These are phyloP conservation scores for Penicillium chermesinum DNA, from an alignment of 495 filamentous ascomycete species.

Conservation along the genomic window DNA sequence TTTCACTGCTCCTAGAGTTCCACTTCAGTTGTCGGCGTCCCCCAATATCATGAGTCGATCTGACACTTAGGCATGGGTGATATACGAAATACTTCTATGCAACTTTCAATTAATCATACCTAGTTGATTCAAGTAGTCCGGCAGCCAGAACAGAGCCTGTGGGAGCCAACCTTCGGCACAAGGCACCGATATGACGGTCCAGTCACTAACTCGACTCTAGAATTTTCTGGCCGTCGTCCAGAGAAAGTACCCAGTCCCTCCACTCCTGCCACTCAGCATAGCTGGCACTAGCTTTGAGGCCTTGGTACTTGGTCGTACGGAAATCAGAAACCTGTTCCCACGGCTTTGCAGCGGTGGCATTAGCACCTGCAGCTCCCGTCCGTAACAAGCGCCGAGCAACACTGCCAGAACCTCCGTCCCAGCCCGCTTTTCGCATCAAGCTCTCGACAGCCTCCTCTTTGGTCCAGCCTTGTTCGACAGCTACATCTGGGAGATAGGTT, in stretches of 20 bases:
- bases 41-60: too few species aligned
- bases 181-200: too few species aligned
- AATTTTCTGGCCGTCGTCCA: conserved; percentile 32
- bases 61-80: too few species aligned
- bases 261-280: conserved; percentile 73
- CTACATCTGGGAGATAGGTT: conserved; percentile 91
- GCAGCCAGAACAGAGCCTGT: too few species aligned
- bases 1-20: too few species aligned
- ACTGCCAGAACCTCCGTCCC: conserved; percentile 48
- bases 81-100: too few species aligned
- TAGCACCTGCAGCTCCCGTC: conserved; percentile 15
- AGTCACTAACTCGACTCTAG: conserved; percentile 13
- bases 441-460: conserved; percentile 88
- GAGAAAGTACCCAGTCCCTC: conserved; percentile 62
- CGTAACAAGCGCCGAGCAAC: conserved; percentile 44
- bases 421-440: conserved; percentile 92
- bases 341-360: conserved; percentile 20
- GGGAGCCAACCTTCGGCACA: too few species aligned
- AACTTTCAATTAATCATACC: too few species aligned
- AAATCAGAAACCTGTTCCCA: conserved; percentile 73
- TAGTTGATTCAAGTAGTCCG: too few species aligned
- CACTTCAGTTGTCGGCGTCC: too few species aligned
- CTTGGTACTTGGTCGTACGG: conserved; percentile 74
- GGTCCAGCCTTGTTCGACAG: conserved; percentile 89
- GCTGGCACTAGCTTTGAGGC: conserved; percentile 60